Conservation (phyloP, 352 stramenopile species). For the Paralagenidium karlingii region DNA sequence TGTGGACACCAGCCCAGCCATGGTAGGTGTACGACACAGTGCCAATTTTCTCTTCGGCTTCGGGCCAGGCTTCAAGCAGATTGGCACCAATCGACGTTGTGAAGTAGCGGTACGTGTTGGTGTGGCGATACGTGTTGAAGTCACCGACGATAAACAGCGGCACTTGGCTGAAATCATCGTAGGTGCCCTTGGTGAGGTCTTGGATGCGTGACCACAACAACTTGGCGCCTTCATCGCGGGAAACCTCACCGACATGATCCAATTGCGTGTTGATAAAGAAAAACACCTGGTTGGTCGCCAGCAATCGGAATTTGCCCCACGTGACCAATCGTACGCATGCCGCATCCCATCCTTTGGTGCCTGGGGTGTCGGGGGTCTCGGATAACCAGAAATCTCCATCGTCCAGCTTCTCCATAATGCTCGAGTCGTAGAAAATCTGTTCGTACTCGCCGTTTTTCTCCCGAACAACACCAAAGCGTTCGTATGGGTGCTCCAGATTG, state of each 20-base stretch:
- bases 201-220: constrained; percentile 58
- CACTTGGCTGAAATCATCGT: constrained; percentile 16
- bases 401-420: constrained; percentile 36
- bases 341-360: constrained; percentile 51
- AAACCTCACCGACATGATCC: constrained; percentile 39
- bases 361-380: constrained; percentile 33
- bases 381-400: constrained; percentile 69
- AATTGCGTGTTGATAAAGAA: constrained; percentile 74
- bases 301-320: constrained; percentile 56
- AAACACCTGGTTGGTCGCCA: constrained; percentile 44
- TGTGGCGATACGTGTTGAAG: constrained; percentile 82
- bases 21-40: constrained; percentile 80
- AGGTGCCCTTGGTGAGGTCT: constrained; percentile 17
- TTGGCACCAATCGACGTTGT: constrained; percentile 40
- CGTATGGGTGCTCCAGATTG: constrained; percentile 43
- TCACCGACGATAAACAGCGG: constrained; percentile 71
- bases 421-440: constrained; percentile 69
- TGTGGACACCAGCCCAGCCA: constrained; percentile 73
- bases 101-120: constrained; percentile 69
- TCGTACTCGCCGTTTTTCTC: constrained; percentile 66
- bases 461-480: constrained; percentile 56
- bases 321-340: constrained; percentile 58
- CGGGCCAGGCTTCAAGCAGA: constrained; percentile 61
- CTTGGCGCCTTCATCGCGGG: constrained; percentile 36
- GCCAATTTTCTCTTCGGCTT: constrained; percentile 50